Conservation (phyloP, 1,284 basidiomycete species). For the Ceratobasidium sp. region DNA sequence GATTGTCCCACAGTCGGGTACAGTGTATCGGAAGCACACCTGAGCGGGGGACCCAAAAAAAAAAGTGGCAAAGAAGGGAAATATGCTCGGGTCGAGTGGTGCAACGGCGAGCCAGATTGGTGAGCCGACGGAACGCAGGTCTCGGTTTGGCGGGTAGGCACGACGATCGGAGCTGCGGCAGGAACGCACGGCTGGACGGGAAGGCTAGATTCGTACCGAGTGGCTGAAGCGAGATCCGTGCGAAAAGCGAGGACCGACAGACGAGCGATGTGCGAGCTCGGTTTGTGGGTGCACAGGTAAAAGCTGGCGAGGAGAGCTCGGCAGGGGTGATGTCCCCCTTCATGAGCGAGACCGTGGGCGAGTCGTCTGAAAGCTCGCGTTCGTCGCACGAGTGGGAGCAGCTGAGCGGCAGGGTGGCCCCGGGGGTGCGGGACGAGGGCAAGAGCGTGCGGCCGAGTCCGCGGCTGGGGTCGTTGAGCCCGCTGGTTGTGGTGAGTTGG, state of each 20-base stretch:
- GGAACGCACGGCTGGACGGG: not conserved
- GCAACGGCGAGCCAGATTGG: not conserved
- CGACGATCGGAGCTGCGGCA: not conserved
- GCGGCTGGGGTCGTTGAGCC: constrained; percentile 12
- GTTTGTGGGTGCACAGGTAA: constrained; percentile 2
- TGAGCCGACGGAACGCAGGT: too few relatives aligned
- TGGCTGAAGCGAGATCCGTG: constrained; percentile 9
- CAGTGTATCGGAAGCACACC: too few relatives aligned
- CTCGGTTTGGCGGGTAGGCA: not conserved
- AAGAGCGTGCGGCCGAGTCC: constrained; percentile 6
- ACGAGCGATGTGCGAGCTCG: constrained; percentile 12
- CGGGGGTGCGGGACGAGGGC: not conserved
- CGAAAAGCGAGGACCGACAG: constrained; percentile 10
- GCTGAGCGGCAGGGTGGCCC: not conserved
- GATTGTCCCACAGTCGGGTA: too few relatives aligned
- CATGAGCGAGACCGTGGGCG: constrained; percentile 4
- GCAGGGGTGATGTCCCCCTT: not conserved
- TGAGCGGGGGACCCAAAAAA: too few relatives aligned
- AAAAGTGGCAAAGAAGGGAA: too few relatives aligned
- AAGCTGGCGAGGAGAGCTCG: not conserved
- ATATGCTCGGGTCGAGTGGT: too few relatives aligned
- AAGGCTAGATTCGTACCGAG: constrained; percentile 6
- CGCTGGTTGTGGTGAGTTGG: constrained; percentile 32
- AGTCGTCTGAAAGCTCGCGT: not conserved
- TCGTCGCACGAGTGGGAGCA: constrained; percentile 28